Evolutionary conservation across 176 grass and related monocot species (phyloP), one percentile per base, ranked within the genome.

Genomic region (Oryza australiensis): DNA sequence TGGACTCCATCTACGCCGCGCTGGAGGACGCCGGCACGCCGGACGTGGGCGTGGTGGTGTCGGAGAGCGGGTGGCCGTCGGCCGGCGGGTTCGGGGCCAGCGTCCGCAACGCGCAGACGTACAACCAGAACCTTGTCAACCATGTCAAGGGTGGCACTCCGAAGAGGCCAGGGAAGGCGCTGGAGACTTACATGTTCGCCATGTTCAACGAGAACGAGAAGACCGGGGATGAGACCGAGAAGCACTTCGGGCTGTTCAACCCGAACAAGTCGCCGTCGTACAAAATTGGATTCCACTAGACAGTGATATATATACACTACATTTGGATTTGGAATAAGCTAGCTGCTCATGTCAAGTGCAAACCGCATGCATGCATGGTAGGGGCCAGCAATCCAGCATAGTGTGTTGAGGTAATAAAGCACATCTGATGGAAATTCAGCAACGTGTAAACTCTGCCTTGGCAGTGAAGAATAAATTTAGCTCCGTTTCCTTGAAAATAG

Each of bases 21-120:
- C 68, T 94, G 48, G 80, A 68, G 40, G 87, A 43, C 67, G 84
- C 76, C 7, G 92, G 80, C 2, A 81, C 86, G 0, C 26, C 29
- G 1, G 24, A 22, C 12, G 88, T 91, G 16, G 5, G 32, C 23
- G 73, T 91, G 24, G 88, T 91, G 8, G 88, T 91, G 68, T 94
- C 92, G 34, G 86, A 91, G 86, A 89, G 79, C 24, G 92, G 86
- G 16, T 94, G 92, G 92, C 92, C 92, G 40, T 89, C 86, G n/a
- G 92, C 72, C 16, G 89, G 84, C 23, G 89, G 86, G 7, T 76
- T 34, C 4, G 71, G 51, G 13, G 83, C 88, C 2, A 78, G 76
- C 0, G 26, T 62, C 7, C 45, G 16, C 4, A 94, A 91, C 74
- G 92, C 92, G 2, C 70, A 66, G 48, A 87, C 35, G 7, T 94